Base-by-base conservation (phyloP, 371 early-diverging fungal species). In the Apophysomyces ossiformis region DNA sequence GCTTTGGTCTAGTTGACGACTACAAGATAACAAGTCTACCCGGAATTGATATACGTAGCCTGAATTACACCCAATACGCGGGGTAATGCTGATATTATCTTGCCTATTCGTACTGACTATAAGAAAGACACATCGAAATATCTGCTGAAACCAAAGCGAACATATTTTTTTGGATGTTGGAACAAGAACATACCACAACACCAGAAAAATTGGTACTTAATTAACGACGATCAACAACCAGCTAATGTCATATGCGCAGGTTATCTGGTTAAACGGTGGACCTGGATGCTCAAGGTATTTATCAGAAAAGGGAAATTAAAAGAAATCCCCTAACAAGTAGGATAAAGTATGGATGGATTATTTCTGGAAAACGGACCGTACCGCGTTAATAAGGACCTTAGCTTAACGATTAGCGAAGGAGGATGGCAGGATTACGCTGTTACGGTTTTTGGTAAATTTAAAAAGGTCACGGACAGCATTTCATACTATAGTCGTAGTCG, bases 241-340 rank as follows among this genome's bases (percentile, higher is more conserved):
- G 38, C 4, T 26, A 43, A 56, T 59, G 37, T 54, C 37, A 35
- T 37, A 45, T 7, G n/a, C 16, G 6, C 12, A 91, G 92, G 79
- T 95, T 41, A 83, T 95, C 47, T 95, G 95, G 95, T 66, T 95
- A n/a, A 95, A 95, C 73, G 95, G 95, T 61, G 93, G 95, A 63
- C 78, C 76, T 15, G 79, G 76, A 7, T 78, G 79, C 61, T 78
- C 83, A 58, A 77, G 76, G 77, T 76, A 70, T 26, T 26, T 26
- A 60, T 26, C 37, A 9, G 7, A 37, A 32, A 13, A 57, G 13
- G 21, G 60, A 36, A 56, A 47, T 72, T 68, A 13, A 32, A 54
- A 37, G 9, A 11, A 60, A 21, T 2, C 32, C 9, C 4, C 18
- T 50, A 11, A 50, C 18, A 21, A 50, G 16, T 7, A 6, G 9